Evolutionary conservation across 495 filamentous ascomycete species (phyloP).

Genomic region (Aspergillus ostianus): DNA sequence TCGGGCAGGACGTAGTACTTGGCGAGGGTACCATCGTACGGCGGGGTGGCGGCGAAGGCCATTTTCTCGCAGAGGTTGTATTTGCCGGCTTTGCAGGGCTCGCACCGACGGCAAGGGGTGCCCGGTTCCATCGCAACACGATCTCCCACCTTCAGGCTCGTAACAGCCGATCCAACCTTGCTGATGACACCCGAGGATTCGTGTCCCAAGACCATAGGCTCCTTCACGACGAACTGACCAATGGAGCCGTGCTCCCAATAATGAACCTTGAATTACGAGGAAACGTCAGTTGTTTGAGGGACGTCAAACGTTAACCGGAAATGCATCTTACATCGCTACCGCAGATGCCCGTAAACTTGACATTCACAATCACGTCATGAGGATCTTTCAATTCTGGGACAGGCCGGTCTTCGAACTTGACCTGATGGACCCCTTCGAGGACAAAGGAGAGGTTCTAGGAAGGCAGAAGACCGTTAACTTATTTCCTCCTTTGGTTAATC

Average conservation of each 20-base stretch:
- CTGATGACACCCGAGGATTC: slow-evolving; percentile 78
- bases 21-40: slow-evolving; percentile 53
- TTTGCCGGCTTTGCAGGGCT: slow-evolving; percentile 49
- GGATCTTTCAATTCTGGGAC: slow-evolving; percentile 63
- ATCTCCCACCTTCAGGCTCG: slow-evolving; percentile 43
- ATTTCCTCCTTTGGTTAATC: not conserved
- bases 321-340: slow-evolving; percentile 67
- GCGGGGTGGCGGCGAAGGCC: slow-evolving; percentile 54
- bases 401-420: slow-evolving; percentile 73
- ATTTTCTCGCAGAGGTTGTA: slow-evolving; percentile 55
- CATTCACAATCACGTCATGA: slow-evolving; percentile 76
- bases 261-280: slow-evolving; percentile 54
- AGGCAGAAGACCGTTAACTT: not conserved
- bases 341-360: slow-evolving; percentile 89
- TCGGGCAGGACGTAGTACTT: slow-evolving; percentile 55
- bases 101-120: slow-evolving; percentile 50
- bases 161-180: slow-evolving; percentile 58
- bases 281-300: not conserved
- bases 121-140: slow-evolving; percentile 56
- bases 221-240: slow-evolving; percentile 74
- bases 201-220: slow-evolving; percentile 91
- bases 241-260: slow-evolving; percentile 87
- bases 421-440: slow-evolving; percentile 68
- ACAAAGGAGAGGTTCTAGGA: slow-evolving; percentile 83
- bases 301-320: not conserved